Evolutionary conservation across 2,329 filamentous ascomycete species (phyloP).

Genomic region (Alternaria arbusti): DNA sequence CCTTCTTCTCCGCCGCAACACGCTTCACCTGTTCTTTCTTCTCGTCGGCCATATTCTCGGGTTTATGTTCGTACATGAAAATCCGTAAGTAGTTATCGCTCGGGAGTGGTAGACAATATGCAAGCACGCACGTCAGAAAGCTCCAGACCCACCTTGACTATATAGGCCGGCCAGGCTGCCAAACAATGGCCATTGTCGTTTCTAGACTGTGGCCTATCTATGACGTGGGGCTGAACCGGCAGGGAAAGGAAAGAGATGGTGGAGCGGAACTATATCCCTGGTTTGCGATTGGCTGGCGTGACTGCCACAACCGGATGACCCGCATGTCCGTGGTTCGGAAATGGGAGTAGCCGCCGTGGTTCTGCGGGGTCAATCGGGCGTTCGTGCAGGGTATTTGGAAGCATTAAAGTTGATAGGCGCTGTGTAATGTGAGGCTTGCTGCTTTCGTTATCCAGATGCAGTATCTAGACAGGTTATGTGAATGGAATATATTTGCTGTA

Average conservation of each 20-base stretch:
- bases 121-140: neutral
- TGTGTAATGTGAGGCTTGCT: neutral
- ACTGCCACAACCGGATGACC: neutral
- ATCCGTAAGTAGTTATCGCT: neutral
- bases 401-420: neutral
- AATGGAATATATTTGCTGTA: neutral
- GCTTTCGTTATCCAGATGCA: neutral
- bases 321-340: neutral
- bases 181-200: neutral
- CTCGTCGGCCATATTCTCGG: constrained; percentile 23
- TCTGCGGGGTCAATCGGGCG: neutral
- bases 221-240: constrained; percentile 5
- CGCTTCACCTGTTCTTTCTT: constrained; percentile 26
- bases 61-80: neutral
- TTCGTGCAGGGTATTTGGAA: neutral
- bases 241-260: neutral
- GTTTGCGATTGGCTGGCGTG: constrained; percentile 1
- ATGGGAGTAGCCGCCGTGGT: neutral
- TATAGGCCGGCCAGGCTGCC: neutral
- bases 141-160: neutral
- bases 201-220: constrained; percentile 1
- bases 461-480: neutral
- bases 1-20: constrained; percentile 23
- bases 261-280: constrained; percentile 1
- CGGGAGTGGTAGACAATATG: neutral